Percentiles rank a stretch among this genome's conserved stretches.
Evolutionary conservation across 352 stramenopile species (phyloP).

Genomic region (Globisporangium barbulae): DNA sequence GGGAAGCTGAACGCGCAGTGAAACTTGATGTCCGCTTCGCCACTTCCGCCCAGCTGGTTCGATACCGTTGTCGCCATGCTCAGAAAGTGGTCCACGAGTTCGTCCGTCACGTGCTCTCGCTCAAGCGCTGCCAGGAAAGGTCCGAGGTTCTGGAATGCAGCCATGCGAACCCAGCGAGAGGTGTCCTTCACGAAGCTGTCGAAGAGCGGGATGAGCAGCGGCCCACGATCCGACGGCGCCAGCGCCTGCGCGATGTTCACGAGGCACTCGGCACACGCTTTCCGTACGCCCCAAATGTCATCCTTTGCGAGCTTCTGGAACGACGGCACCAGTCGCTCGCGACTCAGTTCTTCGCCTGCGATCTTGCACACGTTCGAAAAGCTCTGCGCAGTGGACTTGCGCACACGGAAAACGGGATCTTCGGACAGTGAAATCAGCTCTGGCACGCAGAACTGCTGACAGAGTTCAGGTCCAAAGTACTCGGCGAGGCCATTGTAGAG

Average conservation of each 20-base stretch:
- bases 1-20: slow-evolving; percentile 93
- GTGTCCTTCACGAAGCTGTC: slow-evolving; percentile 85
- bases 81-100: slow-evolving; percentile 79
- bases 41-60: slow-evolving; percentile 58
- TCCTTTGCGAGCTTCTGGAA: slow-evolving; percentile 91
- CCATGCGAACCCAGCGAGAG: slow-evolving; percentile 93
- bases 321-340: slow-evolving; percentile 85
- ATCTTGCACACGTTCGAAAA: slow-evolving; percentile 89
- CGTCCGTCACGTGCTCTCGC: slow-evolving; percentile 72
- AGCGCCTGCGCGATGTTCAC: slow-evolving; percentile 87
- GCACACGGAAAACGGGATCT: slow-evolving; percentile 92
- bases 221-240: slow-evolving; percentile 60
- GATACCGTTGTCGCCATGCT: slow-evolving; percentile 74
- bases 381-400: slow-evolving; percentile 90
- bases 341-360: slow-evolving; percentile 66
- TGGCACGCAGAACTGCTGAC: slow-evolving; percentile 91
- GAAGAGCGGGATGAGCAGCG: slow-evolving; percentile 87
- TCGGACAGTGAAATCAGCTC: slow-evolving; percentile 90
- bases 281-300: slow-evolving; percentile 93
- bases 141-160: slow-evolving; percentile 90
- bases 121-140: slow-evolving; percentile 83
- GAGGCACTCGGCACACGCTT: slow-evolving; percentile 90
- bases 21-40: slow-evolving; percentile 88
- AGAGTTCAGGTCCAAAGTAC: slow-evolving; percentile 86
- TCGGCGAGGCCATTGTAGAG: slow-evolving; percentile 91